Conservation (phyloP, 2,329 filamentous ascomycete genomes). For the Apiospora kogelbergensis region DNA sequence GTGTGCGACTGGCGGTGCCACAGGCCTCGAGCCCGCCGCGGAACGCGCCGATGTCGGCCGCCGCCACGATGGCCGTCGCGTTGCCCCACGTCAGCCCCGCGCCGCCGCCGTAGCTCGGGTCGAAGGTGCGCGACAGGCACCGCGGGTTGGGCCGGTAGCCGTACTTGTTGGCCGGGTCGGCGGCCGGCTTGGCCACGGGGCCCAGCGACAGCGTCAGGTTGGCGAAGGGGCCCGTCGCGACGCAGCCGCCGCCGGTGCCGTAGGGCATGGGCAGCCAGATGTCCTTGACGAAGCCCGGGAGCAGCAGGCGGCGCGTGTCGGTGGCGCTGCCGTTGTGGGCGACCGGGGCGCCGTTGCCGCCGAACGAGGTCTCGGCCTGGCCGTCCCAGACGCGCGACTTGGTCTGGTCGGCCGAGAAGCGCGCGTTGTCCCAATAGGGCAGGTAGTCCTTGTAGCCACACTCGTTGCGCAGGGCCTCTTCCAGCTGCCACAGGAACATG, state of each 20-base stretch:
- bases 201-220: conserved; percentile 20
- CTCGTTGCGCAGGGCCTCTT: conserved; percentile 21
- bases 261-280: conserved; percentile 15
- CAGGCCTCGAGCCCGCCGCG: conserved; percentile 16
- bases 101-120: conserved; percentile 7
- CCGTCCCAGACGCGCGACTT: conserved; percentile 20
- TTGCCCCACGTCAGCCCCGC: conserved; percentile 19
- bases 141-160: conserved; percentile 19
- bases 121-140: conserved; percentile 19
- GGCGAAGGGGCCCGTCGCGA: conserved; percentile 18
- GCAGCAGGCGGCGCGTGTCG: conserved; percentile 1
- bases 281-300: conserved; percentile 17
- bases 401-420: conserved; percentile 19
- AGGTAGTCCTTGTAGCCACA: conserved; percentile 22
- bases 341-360: conserved; percentile 19
- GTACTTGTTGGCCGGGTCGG: conserved; percentile 19
- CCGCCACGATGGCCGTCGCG: conserved; percentile 16
- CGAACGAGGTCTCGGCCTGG: conserved; percentile 17
- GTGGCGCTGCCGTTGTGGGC: background rate
- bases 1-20: conserved; percentile 22
- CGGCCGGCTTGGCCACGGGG: conserved; percentile 18
- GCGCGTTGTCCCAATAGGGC: conserved; percentile 21
- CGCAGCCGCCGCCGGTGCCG: conserved; percentile 21
- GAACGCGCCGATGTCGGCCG: conserved; percentile 5
- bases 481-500: conserved; percentile 22